Base-by-base conservation (phyloP, 1,284 basidiomycete species). In the Ganoderma lingzhi region DNA sequence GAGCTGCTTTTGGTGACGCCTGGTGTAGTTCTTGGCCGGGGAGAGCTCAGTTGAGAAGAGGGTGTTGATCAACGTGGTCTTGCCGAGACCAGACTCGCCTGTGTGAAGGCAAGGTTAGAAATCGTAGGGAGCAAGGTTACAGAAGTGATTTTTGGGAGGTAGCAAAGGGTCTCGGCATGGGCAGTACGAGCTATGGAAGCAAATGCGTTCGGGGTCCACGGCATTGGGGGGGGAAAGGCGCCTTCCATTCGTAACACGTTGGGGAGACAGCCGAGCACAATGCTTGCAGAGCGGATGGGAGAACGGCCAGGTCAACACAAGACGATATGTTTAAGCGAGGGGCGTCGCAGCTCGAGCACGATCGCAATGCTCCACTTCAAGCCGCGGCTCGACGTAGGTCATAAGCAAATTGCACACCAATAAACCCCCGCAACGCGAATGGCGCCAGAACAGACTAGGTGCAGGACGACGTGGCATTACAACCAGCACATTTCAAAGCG, bases 31-130 rank as follows among this genome's bases (percentile, higher is more conserved):
- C 86, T 97, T 96, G 63, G 93, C 80, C 6, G 94, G 87, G 9
- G 95, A 97, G 67, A 99, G 89, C 86, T 99, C 98, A 70, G 98
- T 99, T 53, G 96, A 95, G 85, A 99, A 99, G 76, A 99, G 93
- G 48, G 98, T 99, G 88, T 99, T 99, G 88, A 99, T 96, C 81
- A 97, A 88, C 1, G 96, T 97, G 59, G 95, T 96, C 85, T 98
- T 98, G 67, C 96, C 96, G 70, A 98, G 85, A 69, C 96, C 96
- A 71, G 95, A 96, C 84, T 98, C 96, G 82, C 96, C 95, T 97
- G 80, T 17, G 55, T 14, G 39, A 32, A 28, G 15, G 15, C 5
- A n/a, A 39, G 19, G 59, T 61, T 42, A 61, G 59, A 9, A n/a
- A n/a, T 12, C 10, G 32, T 39, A n/a, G 37, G 37, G 12, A 12